phyloP scores from a whole-genome alignment of 2,329 filamentous ascomycete species.

The Fusarium papillatum region DNA sequence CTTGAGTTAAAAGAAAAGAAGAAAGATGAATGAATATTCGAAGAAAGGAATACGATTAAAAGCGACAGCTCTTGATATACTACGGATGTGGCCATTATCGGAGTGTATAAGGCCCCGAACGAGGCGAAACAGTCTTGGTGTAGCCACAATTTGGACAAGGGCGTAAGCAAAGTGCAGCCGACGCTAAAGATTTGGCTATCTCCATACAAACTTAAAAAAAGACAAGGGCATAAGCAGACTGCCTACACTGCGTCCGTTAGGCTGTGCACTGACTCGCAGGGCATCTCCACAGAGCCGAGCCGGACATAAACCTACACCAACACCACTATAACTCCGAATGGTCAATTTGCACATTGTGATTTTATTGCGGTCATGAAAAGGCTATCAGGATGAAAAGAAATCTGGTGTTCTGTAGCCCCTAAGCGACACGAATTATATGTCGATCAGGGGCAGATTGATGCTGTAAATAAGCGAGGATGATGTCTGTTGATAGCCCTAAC shows the following conservation, averaged over 20 bases:
- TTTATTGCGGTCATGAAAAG: background rate
- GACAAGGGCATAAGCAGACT: background rate
- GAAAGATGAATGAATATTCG: background rate
- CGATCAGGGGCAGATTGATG: background rate
- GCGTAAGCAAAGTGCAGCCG: background rate
- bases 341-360: background rate
- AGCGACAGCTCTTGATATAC: background rate
- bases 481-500: background rate
- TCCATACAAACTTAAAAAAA: background rate
- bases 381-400: background rate
- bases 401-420: background rate
- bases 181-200: background rate
- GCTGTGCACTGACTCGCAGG: background rate
- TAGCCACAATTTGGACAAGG: background rate
- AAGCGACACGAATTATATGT: background rate
- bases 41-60: background rate
- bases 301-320: background rate
- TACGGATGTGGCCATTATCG: background rate
- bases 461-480: background rate
- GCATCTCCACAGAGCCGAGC: background rate
- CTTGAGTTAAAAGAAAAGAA: background rate
- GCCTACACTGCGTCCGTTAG: background rate
- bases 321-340: background rate
- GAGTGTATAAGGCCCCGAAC: background rate
- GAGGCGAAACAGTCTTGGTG: background rate